Base-by-base conservation (phyloP, 2,329 filamentous ascomycete species). In the Fusarium tuaranense region DNA sequence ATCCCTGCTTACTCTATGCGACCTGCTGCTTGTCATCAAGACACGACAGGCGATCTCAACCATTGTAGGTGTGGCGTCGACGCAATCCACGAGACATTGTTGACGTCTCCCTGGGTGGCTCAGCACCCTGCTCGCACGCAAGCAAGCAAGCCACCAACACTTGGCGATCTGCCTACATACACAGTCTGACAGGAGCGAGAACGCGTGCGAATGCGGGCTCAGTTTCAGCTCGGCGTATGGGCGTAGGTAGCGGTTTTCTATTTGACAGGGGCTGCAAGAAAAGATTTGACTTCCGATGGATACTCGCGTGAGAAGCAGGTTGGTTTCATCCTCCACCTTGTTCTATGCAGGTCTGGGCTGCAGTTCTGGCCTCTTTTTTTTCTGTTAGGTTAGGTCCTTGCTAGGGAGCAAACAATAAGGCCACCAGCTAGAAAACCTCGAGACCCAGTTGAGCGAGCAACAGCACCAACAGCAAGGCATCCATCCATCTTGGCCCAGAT, bases 101-200 rank as follows among this genome's bases (percentile, higher is more conserved):
- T 75, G 75, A 78, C 76, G 75, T 76, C 65, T 32, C 32, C 34
- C 39, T 14, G 36, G 59, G 76, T 78, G 76, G 76, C 76, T 78
- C 67, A 78, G 76, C 68, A 20, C 55, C 69, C 27, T 67, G 67
- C 46, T 36, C 25, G 59, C 38, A 58, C 51, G 68, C 18, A 65
- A 61, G 32, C n/a, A 72, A 53, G 27, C 46, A 74, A 74, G 58
- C 59, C 65, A 69, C 30, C 20, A 57, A 16, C 63, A 16, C 32
- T 16, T 46, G 36, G 38, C 46, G 62, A 65, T 58, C 62, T 44
- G 27, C 27, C 27, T n/a, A 53, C 46, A 25, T 7, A 48, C 25
- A n/a, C 48, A 53, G 48, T 53, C 48, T 30, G 25, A 30, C 48
- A 53, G 16, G 5, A 53, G 22, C 46, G 27, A 30, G 27, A 27